Evolutionary conservation across 176 grass and related monocot species (phyloP).

Genomic region (Avena sativa): DNA sequence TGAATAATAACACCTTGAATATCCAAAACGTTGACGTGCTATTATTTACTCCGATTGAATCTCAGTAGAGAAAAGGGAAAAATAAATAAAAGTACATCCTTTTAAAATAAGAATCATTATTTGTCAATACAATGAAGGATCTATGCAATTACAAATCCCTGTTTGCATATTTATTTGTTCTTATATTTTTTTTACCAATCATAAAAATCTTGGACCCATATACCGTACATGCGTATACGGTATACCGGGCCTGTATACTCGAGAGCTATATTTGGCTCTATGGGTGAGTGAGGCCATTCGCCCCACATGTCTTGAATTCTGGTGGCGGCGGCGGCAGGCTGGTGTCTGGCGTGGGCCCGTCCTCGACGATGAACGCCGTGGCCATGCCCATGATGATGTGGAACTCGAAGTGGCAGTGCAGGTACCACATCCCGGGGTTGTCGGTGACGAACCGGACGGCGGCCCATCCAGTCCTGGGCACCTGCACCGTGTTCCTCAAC

Average conservation of each 20-base stretch:
- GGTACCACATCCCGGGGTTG: constrained; percentile 25
- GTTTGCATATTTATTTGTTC: not conserved
- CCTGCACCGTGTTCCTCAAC: constrained; percentile 26
- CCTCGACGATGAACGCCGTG: not conserved
- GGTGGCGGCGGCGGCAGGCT: not conserved
- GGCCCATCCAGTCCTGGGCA: constrained; percentile 14
- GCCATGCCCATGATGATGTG: constrained; percentile 31
- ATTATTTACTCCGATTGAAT: no score
- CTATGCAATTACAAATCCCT: not conserved
- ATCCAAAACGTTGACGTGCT: no score
- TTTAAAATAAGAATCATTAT: not conserved
- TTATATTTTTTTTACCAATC: not conserved
- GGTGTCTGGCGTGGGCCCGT: not conserved
- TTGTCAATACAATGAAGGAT: not conserved
- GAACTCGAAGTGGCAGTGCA: constrained; percentile 16
- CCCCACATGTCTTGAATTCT: not conserved
- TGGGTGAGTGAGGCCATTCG: constrained; percentile 1
- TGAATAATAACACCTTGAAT: no score
- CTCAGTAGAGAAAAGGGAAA: not conserved
- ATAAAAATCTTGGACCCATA: not conserved
- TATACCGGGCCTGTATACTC: no score
- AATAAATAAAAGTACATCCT: not conserved
- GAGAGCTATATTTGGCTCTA: not conserved
- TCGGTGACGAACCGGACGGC: constrained; percentile 22
- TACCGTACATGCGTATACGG: not conserved